Evolutionary conservation across 257 asterid genomes (phyloP).

Genomic region (Capsicum baccatum): DNA sequence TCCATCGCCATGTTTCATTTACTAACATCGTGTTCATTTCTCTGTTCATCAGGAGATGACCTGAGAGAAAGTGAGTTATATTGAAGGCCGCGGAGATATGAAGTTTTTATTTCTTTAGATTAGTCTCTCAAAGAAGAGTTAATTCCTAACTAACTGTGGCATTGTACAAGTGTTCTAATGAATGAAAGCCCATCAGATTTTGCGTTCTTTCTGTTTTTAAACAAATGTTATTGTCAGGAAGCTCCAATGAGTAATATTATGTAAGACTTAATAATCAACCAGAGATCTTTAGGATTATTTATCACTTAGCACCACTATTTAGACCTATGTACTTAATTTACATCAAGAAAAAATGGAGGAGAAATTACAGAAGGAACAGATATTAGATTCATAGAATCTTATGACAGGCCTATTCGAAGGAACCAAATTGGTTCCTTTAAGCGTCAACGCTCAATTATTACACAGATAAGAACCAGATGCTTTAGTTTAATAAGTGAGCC

Average conservation of each 20-base stretch:
- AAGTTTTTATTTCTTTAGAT: not conserved
- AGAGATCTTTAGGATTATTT: not conserved
- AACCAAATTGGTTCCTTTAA: slow-evolving; percentile 36
- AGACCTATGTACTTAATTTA: not conserved
- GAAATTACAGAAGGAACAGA: slow-evolving; percentile 31
- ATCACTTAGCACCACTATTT: not conserved
- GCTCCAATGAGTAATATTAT: slow-evolving; percentile 14
- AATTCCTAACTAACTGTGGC: slow-evolving; percentile 25
- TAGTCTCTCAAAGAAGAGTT: slow-evolving; percentile 33
- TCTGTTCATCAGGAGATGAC: slow-evolving; percentile 31
- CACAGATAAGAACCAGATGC: slow-evolving; percentile 68
- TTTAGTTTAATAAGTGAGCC: slow-evolving; percentile 38
- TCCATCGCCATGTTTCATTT: not conserved
- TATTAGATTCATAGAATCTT: slow-evolving; percentile 42
- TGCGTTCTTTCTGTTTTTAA: not conserved
- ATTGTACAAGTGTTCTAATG: slow-evolving; percentile 28
- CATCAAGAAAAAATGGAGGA: slow-evolving; percentile 26
- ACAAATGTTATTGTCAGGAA: not conserved
- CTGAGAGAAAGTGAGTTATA: slow-evolving; percentile 15
- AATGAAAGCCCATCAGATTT: slow-evolving; percentile 41
- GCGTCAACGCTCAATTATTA: slow-evolving; percentile 45
- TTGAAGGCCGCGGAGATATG: not conserved
- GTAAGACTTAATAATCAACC: not conserved
- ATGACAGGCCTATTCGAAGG: slow-evolving; percentile 25
- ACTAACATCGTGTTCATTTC: not conserved